phyloP scores from a whole-genome alignment of 2,329 filamentous ascomycete species.

The Cryphonectria naterciae region DNA sequence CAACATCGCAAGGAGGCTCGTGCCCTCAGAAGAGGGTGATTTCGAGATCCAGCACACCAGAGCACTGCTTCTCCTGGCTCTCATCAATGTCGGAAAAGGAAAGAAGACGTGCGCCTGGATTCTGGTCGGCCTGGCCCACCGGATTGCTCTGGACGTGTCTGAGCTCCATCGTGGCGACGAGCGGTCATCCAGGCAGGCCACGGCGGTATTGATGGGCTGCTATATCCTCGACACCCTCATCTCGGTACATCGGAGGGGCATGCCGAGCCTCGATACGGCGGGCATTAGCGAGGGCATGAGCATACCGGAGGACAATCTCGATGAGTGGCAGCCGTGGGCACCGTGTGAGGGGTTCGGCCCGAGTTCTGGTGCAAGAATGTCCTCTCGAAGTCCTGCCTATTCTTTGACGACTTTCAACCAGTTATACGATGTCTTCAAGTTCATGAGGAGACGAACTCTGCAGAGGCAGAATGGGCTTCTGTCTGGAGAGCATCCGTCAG shows the following conservation, averaged over 20 bases:
- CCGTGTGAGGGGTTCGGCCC: constrained; percentile 49
- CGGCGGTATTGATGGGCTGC: constrained; percentile 55
- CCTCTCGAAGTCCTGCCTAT: constrained; percentile 38
- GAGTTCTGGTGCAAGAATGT: constrained; percentile 31
- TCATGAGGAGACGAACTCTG: constrained; percentile 36
- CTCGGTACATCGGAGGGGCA: constrained; percentile 53
- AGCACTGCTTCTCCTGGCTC: constrained; percentile 60
- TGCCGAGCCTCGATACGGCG: constrained; percentile 52
- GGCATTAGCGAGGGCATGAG: constrained; percentile 49
- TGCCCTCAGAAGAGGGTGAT: constrained; percentile 53
- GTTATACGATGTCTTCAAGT: constrained; percentile 44
- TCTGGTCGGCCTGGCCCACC: constrained; percentile 66
- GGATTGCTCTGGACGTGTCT: constrained; percentile 47
- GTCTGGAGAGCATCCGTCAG: constrained; percentile 15
- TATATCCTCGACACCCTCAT: constrained; percentile 65
- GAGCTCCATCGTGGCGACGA: constrained; percentile 25
- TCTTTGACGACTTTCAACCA: constrained; percentile 49
- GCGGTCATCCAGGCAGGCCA: constrained; percentile 21
- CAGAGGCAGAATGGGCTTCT: constrained; percentile 21
- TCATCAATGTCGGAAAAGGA: constrained; percentile 65
- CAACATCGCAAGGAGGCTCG: constrained; percentile 51
- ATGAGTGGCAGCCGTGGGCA: constrained; percentile 77
- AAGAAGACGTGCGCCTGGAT: constrained; percentile 65
- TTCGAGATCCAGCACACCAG: constrained; percentile 58
- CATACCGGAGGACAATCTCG: constrained; percentile 67